These are phyloP conservation scores for Solanum chilense DNA, from an alignment of 257 asterid genomes.

Conservation along the genomic window DNA sequence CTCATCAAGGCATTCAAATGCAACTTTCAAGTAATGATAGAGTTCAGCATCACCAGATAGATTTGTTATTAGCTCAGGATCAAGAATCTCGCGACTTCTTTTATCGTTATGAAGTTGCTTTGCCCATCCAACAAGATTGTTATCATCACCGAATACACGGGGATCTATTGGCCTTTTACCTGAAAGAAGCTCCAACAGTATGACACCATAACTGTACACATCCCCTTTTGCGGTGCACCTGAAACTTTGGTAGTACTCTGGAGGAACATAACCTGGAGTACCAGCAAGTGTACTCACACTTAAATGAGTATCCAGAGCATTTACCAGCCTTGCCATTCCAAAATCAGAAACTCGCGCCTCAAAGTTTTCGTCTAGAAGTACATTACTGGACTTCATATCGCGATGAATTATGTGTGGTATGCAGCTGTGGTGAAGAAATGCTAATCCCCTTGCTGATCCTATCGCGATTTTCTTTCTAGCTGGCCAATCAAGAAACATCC, in stretches of 20 bases:
- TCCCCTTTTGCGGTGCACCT: constrained; percentile 93
- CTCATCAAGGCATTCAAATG: constrained; percentile 81
- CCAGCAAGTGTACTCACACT: constrained; percentile 97
- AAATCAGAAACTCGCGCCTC: constrained; percentile 96
- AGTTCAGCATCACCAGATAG: constrained; percentile 57
- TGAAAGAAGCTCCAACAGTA: constrained; percentile 78
- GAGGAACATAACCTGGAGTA: constrained; percentile 94
- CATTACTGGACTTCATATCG: constrained; percentile 96
- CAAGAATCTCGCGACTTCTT: constrained; percentile 57
- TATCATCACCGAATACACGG: constrained; percentile 70
- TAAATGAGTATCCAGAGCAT: constrained; percentile 76
- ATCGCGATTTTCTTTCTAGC: constrained; percentile 69
- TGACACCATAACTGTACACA: constrained; percentile 90
- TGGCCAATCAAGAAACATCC: constrained; percentile 47
- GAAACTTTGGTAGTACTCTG: constrained; percentile 94
- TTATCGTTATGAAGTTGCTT: constrained; percentile 53
- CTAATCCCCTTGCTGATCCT: constrained; percentile 89
- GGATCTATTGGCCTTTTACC: constrained; percentile 89
- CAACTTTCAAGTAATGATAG: constrained; percentile 60
- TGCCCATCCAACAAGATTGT: constrained; percentile 95
- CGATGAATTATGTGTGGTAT: constrained; percentile 93
- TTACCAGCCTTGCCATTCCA: constrained; percentile 91
- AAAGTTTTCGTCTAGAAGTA: constrained; percentile 62
- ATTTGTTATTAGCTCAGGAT: constrained; percentile 41
- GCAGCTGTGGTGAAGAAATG: constrained; percentile 97